Evolutionary conservation across 495 filamentous ascomycete genomes (phyloP).

Genomic region (Sordaria brevicollis): DNA sequence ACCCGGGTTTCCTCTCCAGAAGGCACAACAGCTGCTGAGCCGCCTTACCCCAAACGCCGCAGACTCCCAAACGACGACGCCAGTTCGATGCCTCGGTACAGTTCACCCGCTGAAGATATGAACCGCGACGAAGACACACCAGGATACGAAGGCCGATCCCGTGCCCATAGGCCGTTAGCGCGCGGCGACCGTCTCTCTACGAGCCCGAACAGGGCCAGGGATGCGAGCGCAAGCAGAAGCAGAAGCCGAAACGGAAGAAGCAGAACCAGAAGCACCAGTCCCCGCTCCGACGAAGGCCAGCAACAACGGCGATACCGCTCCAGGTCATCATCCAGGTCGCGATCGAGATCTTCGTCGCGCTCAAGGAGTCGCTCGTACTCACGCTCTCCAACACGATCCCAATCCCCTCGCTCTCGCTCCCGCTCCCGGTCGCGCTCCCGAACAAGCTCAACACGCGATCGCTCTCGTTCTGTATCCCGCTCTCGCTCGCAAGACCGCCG

Average conservation of each 20-base stretch:
- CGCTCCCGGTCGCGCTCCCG: constrained; percentile 12
- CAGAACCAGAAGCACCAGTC: not conserved
- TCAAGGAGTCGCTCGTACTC: constrained; percentile 19
- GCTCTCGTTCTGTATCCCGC: constrained; percentile 8
- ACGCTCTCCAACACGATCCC: constrained; percentile 27
- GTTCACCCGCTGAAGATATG: constrained; percentile 16
- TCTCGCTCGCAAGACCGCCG: constrained; percentile 11
- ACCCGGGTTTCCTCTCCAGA: constrained; percentile 8
- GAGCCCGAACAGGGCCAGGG: constrained; percentile 11
- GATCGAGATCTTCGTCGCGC: constrained; percentile 15
- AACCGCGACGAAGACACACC: not conserved
- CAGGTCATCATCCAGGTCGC: constrained; percentile 16
- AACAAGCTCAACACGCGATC: constrained; percentile 14
- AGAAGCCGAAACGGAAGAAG: constrained; percentile 11
- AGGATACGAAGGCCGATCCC: not conserved
- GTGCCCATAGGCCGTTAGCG: constrained; percentile 27
- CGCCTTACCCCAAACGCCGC: constrained; percentile 44
- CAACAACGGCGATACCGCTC: constrained; percentile 23
- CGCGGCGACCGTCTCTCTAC: constrained; percentile 26
- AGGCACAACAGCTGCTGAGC: constrained; percentile 15
- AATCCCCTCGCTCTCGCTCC: constrained; percentile 26
- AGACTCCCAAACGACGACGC: constrained; percentile 39
- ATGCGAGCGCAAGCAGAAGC: constrained; percentile 13
- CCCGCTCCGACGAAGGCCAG: constrained; percentile 10
- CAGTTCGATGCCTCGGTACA: constrained; percentile 25